Evolutionary conservation across 345 rosid species (phyloP).

Genomic region (Jatropha curcas): DNA sequence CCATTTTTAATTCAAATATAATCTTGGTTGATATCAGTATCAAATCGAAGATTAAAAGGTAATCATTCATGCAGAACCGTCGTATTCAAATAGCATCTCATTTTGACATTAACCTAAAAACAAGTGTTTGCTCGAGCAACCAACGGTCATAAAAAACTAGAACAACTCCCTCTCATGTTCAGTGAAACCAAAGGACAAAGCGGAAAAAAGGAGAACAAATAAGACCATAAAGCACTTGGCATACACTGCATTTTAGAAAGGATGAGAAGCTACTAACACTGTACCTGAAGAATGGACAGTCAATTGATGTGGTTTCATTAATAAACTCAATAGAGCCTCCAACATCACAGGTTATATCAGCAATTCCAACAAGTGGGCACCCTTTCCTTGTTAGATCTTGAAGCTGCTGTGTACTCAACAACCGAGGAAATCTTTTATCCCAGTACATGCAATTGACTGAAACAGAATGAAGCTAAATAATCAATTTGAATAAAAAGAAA

Average conservation of each 20-base stretch:
- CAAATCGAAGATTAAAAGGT: background rate
- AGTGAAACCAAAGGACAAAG: background rate
- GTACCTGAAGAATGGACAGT: conserved; percentile 89
- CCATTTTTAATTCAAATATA: background rate
- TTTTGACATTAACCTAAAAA: background rate
- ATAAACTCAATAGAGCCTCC: conserved; percentile 89
- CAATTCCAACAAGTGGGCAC: conserved; percentile 81
- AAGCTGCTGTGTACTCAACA: conserved; percentile 67
- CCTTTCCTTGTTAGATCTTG: conserved; percentile 58
- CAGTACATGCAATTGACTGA: conserved; percentile 97
- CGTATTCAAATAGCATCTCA: background rate
- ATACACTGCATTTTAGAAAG: conserved; percentile 12
- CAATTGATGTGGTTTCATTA: conserved; percentile 65
- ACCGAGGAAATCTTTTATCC: conserved; percentile 85
- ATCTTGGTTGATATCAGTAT: background rate
- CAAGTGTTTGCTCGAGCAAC: background rate
- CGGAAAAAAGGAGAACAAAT: background rate
- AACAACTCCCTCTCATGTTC: background rate
- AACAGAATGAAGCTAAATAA: conserved; percentile 17
- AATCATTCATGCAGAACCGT: background rate
- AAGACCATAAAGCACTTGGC: background rate
- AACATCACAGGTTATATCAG: conserved; percentile 89
- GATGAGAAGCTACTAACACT: background rate
- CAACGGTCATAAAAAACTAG: background rate
- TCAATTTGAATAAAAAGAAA: background rate